These are phyloP conservation scores for Salix arbutifolia DNA, from an alignment of 345 rosid genomes.

Conservation along the genomic window DNA sequence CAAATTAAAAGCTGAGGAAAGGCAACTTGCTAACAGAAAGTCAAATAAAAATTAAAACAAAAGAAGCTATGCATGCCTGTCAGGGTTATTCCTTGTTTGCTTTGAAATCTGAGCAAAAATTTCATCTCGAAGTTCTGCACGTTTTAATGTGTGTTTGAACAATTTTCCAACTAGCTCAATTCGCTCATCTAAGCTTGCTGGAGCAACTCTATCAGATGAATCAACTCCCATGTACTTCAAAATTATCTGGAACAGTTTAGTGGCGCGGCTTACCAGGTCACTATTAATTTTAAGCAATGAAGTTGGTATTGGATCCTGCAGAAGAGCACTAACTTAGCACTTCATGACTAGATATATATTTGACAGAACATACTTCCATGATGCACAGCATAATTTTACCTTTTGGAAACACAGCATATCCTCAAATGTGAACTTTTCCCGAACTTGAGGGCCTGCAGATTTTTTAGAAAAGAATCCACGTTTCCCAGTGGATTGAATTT, in stretches of 20 bases:
- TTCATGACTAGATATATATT: background rate
- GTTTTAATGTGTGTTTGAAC: constrained; percentile 81
- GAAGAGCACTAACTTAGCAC: constrained; percentile 14
- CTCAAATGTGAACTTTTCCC: constrained; percentile 84
- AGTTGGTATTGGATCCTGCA: constrained; percentile 92
- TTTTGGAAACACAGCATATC: constrained; percentile 97
- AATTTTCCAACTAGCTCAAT: constrained; percentile 84
- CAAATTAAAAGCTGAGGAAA: background rate
- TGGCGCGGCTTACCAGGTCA: constrained; percentile 81
- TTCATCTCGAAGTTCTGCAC: constrained; percentile 94
- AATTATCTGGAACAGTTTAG: constrained; percentile 74
- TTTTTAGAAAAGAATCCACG: constrained; percentile 89
- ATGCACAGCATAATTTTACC: constrained; percentile 35
- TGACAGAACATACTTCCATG: background rate
- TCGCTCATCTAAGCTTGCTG: constrained; percentile 75
- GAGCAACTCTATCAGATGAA: constrained; percentile 68
- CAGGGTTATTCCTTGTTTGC: constrained; percentile 92
- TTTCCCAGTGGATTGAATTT: constrained; percentile 79
- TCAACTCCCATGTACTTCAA: constrained; percentile 92
- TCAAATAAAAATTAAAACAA: background rate
- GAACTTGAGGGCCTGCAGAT: constrained; percentile 59
- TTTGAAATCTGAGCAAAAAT: constrained; percentile 93
- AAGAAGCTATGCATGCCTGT: constrained; percentile 41
- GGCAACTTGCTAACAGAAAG: background rate
- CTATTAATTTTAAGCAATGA: constrained; percentile 79